phyloP scores from a whole-genome alignment of 2,329 filamentous ascomycete genomes.

The Nothopassalora personata region DNA sequence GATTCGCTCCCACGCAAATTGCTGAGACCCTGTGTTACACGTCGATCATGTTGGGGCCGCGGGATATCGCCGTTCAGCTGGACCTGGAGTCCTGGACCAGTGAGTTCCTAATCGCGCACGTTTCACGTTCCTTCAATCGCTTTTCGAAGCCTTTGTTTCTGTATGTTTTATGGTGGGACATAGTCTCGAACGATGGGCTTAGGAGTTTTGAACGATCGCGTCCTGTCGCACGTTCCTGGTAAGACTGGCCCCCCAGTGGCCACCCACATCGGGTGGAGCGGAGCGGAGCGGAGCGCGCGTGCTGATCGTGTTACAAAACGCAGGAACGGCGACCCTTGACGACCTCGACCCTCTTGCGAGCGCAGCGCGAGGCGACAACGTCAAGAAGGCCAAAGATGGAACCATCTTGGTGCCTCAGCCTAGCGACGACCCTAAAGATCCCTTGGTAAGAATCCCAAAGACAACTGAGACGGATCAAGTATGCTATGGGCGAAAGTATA shows the following conservation, averaged over 20 bases:
- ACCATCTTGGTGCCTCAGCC: slow-evolving; percentile 81
- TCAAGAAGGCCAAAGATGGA: slow-evolving; percentile 28
- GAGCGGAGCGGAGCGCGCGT: background rate
- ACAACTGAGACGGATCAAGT: background rate
- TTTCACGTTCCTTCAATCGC: background rate
- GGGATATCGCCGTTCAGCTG: background rate
- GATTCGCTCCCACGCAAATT: background rate
- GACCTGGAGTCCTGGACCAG: background rate
- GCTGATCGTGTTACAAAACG: slow-evolving; percentile 4
- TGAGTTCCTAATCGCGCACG: background rate
- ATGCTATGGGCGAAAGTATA: background rate
- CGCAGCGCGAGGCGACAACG: slow-evolving; percentile 13
- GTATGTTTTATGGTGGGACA: background rate
- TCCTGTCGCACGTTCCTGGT: slow-evolving; percentile 21
- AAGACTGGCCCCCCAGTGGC: background rate
- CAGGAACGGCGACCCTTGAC: slow-evolving; percentile 42
- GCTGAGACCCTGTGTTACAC: background rate
- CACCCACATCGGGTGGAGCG: background rate
- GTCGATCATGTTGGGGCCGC: background rate
- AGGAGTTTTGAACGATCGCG: slow-evolving; percentile 19
- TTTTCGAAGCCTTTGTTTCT: background rate
- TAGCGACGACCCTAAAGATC: slow-evolving; percentile 85
- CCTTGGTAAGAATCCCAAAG: slow-evolving; percentile 50
- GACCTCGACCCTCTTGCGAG: slow-evolving; percentile 29
- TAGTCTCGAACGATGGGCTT: slow-evolving; percentile 14